Evolutionary conservation across 768 basidiomycete species (phyloP), one percentile per base, ranked within the genome.

Genomic region (Crepidotus variabilis): DNA sequence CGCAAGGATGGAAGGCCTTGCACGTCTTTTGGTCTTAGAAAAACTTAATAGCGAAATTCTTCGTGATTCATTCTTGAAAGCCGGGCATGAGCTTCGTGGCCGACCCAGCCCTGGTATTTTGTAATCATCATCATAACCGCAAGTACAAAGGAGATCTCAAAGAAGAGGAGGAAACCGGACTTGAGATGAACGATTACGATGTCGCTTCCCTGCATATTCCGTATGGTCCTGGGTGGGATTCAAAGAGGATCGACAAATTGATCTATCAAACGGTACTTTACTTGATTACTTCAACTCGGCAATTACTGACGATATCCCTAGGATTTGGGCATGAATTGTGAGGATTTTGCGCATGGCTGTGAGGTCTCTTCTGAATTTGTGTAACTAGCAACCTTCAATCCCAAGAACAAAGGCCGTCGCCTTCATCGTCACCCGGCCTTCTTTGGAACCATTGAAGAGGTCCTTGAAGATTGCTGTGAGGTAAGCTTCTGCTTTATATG

Each of bases 351-450:
- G 46, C 2, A n/a, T 14, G 22, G 21, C 14, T 2, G 23, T 11
- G 13, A 3, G 21, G 2, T n/a, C 7, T 6, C 5, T 3, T 20
- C 45, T 64, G 7, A 56, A n/a, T 28, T 9, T 28, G 28, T 28
- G 47, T 18, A 34, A 46, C 51, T 58, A 83, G 82, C 83, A 2
- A 80, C 81, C 1, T 86, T 77, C 66, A 85, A 85, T 55, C 82
- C 83, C 1, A 84, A 82, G 70, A 85, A 86, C 67, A 81, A 84
- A 59, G 77, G 73, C 10, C 73, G 83, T 11, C 72, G 77, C 2
- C 74, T 87, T 2, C 84, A 87, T 71, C 81, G 83, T 28, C 84
- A 87, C 59, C 78, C 81, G 8, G 83, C 83, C 0, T 86, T 83
- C 67, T 85, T 85, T 57, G 84, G 85, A 6, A 81, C 76, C 0